phyloP scores from a whole-genome alignment of 2,329 filamentous ascomycete species.

The Penicillium brevicompactum region DNA sequence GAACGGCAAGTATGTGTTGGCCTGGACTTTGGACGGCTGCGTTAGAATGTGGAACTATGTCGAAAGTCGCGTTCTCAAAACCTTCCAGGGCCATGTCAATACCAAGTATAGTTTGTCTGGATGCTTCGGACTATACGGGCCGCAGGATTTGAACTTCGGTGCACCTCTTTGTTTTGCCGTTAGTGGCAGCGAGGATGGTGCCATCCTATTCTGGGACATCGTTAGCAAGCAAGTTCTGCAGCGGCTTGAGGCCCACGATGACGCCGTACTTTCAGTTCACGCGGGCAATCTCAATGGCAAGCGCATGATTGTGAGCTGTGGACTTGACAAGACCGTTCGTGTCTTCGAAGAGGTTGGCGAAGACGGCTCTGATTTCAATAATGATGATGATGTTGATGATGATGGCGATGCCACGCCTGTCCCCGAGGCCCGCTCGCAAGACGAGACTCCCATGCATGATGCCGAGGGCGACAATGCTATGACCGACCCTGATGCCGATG shows the following conservation, averaged over 20 bases:
- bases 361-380: not conserved
- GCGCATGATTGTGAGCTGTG: slow-evolving; percentile 61
- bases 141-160: slow-evolving; percentile 37
- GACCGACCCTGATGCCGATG: slow-evolving; percentile 22
- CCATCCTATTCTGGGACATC: slow-evolving; percentile 87
- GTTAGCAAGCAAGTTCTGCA: slow-evolving; percentile 81
- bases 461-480: slow-evolving; percentile 20
- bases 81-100: slow-evolving; percentile 91
- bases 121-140: slow-evolving; percentile 72
- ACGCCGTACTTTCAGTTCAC: slow-evolving; percentile 62
- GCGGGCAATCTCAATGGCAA: slow-evolving; percentile 55
- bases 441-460: slow-evolving; percentile 6
- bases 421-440: not conserved
- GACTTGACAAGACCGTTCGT: slow-evolving; percentile 63
- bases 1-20: slow-evolving; percentile 90
- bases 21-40: slow-evolving; percentile 87
- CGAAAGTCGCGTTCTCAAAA: slow-evolving; percentile 88
- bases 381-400: not conserved
- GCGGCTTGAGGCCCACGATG: slow-evolving; percentile 58
- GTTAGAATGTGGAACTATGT: slow-evolving; percentile 95
- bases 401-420: not conserved
- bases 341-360: slow-evolving; percentile 57
- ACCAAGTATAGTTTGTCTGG: slow-evolving; percentile 81
- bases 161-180: slow-evolving; percentile 62
- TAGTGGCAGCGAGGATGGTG: slow-evolving; percentile 84